A percentile compares a stretch with the other conserved stretches of the same genome.
phyloP scores from a whole-genome alignment of 495 filamentous ascomycete genomes.

The Sphaerosporella brunnea region DNA sequence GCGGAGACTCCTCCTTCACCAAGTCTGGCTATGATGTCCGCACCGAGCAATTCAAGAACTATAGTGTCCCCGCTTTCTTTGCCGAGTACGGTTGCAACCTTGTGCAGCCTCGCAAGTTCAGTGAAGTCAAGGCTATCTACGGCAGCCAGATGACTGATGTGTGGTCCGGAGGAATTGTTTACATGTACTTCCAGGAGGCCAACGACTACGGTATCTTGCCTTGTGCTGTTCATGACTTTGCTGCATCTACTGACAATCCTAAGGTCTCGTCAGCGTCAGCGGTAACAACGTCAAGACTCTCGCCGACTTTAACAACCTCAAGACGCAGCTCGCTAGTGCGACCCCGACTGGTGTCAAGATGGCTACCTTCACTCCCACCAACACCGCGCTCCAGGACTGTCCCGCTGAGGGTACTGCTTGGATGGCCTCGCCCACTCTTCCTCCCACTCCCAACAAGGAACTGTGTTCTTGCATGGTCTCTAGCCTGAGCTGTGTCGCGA shows the following conservation, averaged over 20 bases:
- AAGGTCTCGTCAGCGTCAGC: slow-evolving; percentile 22
- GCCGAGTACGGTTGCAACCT: slow-evolving; percentile 95
- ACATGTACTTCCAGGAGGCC: slow-evolving; percentile 88
- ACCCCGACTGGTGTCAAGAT: slow-evolving; percentile 48
- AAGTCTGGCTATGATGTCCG: slow-evolving; percentile 61
- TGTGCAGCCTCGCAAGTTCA: slow-evolving; percentile 55
- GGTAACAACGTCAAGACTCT: slow-evolving; percentile 33
- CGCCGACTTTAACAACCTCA: slow-evolving; percentile 57
- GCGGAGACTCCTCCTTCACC: slow-evolving; percentile 56
- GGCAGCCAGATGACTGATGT: slow-evolving; percentile 61
- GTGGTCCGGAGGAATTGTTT: slow-evolving; percentile 87
- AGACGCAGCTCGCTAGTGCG: slow-evolving; percentile 47
- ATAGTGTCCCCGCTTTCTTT: slow-evolving; percentile 87
- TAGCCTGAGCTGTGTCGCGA: slow-evolving; percentile 51
- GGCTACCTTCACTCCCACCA: slow-evolving; percentile 55
- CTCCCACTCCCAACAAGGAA: slow-evolving; percentile 55
- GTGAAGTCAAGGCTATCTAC: slow-evolving; percentile 73
- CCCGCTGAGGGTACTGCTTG: slow-evolving; percentile 47
- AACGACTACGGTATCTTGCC: slow-evolving; percentile 61
- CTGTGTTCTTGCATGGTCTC: slow-evolving; percentile 72
- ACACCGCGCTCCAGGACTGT: slow-evolving; percentile 54
- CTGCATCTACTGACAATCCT: too few relatives aligned
- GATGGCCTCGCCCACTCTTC: slow-evolving; percentile 51
- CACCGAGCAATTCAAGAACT: slow-evolving; percentile 67
- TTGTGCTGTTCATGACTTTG: too few relatives aligned